Evolutionary conservation across 169 alveolate genomes (phyloP), one percentile per base, ranked within the genome.

Genomic region (Plasmodium malariae): DNA sequence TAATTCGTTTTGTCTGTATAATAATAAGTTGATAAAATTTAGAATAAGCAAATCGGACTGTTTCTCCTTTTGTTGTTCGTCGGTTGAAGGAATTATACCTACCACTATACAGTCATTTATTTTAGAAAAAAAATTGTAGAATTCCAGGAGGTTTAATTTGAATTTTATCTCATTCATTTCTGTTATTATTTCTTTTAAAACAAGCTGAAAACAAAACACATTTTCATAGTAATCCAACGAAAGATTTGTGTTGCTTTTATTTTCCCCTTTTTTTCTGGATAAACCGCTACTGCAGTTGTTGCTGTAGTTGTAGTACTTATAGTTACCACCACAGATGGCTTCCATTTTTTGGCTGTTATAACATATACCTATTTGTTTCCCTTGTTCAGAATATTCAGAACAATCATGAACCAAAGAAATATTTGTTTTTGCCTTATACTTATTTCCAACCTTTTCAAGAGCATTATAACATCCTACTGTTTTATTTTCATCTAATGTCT

Each of bases 141-240:
- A 63, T 63, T 63, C 74, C 26, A n/a, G 51, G 7, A 63, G 24
- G 24, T 63, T 63, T 30, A 63, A 19, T 63, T 63, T 63, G 24
- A n/a, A 63, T 63, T 63, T 63, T 12, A 30, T 40, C 9, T 63
- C 49, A 2, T 6, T 40, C 0, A 24, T 63, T 9, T 59, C 37
- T 59, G 19, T 63, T 63, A 30, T n/a, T n/a, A 17, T 26, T 63
- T 63, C 74, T 19, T 21, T 63, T 63, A 63, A 17, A 26, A 63
- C 19, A 30, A 63, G 74, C 28, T 63, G 74, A 63, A 63, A n/a
- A 30, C 57, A 34, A 19, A 26, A 5, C 9, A 63, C 51, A 30
- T 63, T 30, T 28, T 63, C 48, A 63, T 26, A 14, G 34, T 59
- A n/a, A 11, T n/a, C 28, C 21, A 6, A 11, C 6, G 62, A 4